Evolutionary conservation across 768 basidiomycete species (phyloP).

Genomic region (Podaxis sp.): DNA sequence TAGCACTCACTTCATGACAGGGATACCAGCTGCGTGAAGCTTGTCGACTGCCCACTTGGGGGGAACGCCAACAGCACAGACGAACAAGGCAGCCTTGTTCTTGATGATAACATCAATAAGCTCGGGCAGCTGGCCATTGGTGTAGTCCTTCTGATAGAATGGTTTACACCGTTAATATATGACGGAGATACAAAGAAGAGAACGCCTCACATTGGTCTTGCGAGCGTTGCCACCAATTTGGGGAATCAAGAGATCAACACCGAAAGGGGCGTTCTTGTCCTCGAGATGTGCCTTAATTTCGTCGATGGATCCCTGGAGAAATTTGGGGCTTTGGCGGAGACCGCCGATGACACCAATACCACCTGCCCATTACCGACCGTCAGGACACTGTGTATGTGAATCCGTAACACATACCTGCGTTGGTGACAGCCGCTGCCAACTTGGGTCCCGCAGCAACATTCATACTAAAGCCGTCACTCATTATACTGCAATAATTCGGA

Average conservation of each 20-base stretch:
- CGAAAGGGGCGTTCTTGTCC: conserved; percentile 73
- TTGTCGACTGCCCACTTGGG: conserved; percentile 81
- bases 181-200: conserved; percentile 10
- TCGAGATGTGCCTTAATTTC: conserved; percentile 75
- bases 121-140: conserved; percentile 71
- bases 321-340: conserved; percentile 66
- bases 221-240: conserved; percentile 80
- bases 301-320: conserved; percentile 63
- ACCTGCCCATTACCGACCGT: conserved; percentile 30
- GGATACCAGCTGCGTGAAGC: conserved; percentile 74
- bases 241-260: conserved; percentile 82
- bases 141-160: conserved; percentile 58
- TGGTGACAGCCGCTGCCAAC: conserved; percentile 89
- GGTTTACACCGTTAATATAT: too few relatives aligned
- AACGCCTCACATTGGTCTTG: conserved; percentile 63
- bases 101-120: conserved; percentile 79
- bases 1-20: conserved; percentile 77
- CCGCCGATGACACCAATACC: conserved; percentile 91
- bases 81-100: conserved; percentile 72
- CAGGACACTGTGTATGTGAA: neutral
- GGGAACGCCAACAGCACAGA: conserved; percentile 83
- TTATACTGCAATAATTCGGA: neutral
- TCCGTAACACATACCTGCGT: conserved; percentile 54
- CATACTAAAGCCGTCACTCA: conserved; percentile 47
- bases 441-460: conserved; percentile 84